These are phyloP conservation scores for Thecaphora thlaspeos DNA, from an alignment of 1,284 basidiomycete species.

Conservation along the genomic window DNA sequence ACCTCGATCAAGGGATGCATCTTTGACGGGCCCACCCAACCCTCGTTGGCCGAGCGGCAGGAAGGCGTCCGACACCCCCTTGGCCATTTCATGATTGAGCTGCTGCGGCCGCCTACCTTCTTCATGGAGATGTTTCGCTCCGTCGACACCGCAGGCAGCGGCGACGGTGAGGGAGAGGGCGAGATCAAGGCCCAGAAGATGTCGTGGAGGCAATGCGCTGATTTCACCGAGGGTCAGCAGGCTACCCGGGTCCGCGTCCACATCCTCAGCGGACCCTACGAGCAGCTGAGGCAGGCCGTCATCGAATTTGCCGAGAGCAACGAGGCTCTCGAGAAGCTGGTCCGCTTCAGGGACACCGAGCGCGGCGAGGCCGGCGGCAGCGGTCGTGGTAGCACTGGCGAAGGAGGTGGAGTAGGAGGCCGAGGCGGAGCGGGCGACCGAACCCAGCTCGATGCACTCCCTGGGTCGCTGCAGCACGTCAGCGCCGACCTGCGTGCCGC, in stretches of 20 bases:
- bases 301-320: conserved; percentile 21
- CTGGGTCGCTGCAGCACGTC: too few species aligned
- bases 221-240: conserved; percentile 49
- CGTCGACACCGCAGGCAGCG: conserved; percentile 15
- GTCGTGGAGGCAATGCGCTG: conserved; percentile 49
- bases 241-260: conserved; percentile 36
- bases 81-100: conserved; percentile 36
- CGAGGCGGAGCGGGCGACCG: too few species aligned
- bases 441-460: too few species aligned
- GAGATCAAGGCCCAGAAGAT: conserved; percentile 10
- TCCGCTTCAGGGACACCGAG: conserved; percentile 18
- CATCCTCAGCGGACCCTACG: conserved; percentile 43
- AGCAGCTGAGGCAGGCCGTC: conserved; percentile 35
- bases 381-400: too few species aligned
- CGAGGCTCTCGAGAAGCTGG: conserved; percentile 16
- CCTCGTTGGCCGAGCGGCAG: conserved; percentile 30
- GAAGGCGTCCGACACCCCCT: conserved; percentile 36
- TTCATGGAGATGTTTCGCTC: conserved; percentile 51
- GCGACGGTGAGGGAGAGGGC: conserved; percentile 5
- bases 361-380: conserved; percentile 11
- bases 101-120: conserved; percentile 43
- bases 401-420: too few species aligned
- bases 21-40: conserved; percentile 25
- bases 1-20: conserved; percentile 26
- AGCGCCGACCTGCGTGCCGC: too few species aligned